phyloP scores from a whole-genome alignment of 805 yeast genomes.

The Metschnikowia picachoensis region DNA sequence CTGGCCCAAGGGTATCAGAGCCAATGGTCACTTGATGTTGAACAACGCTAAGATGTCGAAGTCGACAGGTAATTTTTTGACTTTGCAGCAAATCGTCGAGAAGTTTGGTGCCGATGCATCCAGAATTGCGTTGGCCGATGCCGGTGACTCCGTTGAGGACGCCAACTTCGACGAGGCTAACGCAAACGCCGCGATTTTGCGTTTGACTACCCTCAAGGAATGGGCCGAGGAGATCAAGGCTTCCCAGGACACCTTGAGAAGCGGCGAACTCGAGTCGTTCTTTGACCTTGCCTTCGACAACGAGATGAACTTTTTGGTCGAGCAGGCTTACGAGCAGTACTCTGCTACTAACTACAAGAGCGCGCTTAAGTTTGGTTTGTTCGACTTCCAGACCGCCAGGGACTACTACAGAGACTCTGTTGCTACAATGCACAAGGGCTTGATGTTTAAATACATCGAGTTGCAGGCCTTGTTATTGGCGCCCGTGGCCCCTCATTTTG shows the following conservation, averaged over 20 bases:
- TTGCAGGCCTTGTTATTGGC: slow-evolving; percentile 78
- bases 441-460: slow-evolving; percentile 79
- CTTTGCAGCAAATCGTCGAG: slow-evolving; percentile 74
- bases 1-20: slow-evolving; percentile 95
- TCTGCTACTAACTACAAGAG: slow-evolving; percentile 73
- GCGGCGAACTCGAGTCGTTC: slow-evolving; percentile 52
- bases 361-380: slow-evolving; percentile 86
- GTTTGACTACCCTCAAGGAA: slow-evolving; percentile 87
- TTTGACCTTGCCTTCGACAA: slow-evolving; percentile 89
- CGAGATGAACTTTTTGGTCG: slow-evolving; percentile 82
- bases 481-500: slow-evolving; percentile 95
- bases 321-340: slow-evolving; percentile 69
- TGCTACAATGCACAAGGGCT: slow-evolving; percentile 72
- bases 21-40: slow-evolving; percentile 91
- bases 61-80: slow-evolving; percentile 95
- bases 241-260: slow-evolving; percentile 45
- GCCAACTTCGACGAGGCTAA: slow-evolving; percentile 96
- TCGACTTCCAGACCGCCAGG: slow-evolving; percentile 92
- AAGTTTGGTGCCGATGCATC: slow-evolving; percentile 98
- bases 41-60: slow-evolving; percentile 98
- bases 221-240: slow-evolving; percentile 83
- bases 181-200: slow-evolving; percentile 95
- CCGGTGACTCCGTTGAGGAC: slow-evolving; percentile 96
- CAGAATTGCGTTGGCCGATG: slow-evolving; percentile 96
- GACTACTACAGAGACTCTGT: slow-evolving; percentile 91